Evolutionary conservation across 495 filamentous ascomycete genomes (phyloP), one percentile per base, ranked within the genome.

Genomic region (Xylaria intraflava): DNA sequence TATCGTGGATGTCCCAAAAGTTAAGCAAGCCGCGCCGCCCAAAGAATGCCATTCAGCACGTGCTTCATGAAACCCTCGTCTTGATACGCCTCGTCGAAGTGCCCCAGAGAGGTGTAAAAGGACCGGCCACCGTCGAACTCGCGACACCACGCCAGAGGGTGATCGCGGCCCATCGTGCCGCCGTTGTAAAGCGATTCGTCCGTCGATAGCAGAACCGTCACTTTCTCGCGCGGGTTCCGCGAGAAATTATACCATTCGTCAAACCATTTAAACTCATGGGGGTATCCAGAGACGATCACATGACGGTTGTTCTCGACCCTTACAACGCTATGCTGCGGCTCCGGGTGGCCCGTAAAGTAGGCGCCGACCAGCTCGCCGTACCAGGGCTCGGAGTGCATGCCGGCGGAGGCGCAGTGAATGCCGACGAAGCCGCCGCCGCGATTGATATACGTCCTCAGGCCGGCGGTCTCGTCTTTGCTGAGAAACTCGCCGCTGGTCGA

Each of bases 211-310:
- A 73, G 53, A n/a, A 69, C 62, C 16, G 58, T 56, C 3, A 69
- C 53, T 3, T 50, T 55, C 1, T 43, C 36, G 11, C 58, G 56
- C 6, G 67, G 65, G 27, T 70, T 64, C 42, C 40, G 30, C 51
- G 60, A 57, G 56, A 72, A 71, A 53, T 69, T 69, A 46, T 74
- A 74, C 67, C 67, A 72, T 51, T 74, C 68, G 33, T 72, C 68
- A 51, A 66, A 58, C 67, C 68, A 73, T n/a, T 47, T 44, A 39
- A 49, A 51, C 42, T 57, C 58, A 0, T 57, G 56, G 9, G 59
- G 27, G 4, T 57, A 51, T 3, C 16, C 54, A 0, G 56, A 51
- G 14, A 68, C 50, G 27, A 69, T 69, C 8, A 48, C 45, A 48
- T 71, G 67, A 0, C 20, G n/a, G 6, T 14, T 35, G 17, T 66